Evolutionary conservation across 2,329 filamentous ascomycete genomes (phyloP).

Genomic region (Diaporthe citrichinensis): DNA sequence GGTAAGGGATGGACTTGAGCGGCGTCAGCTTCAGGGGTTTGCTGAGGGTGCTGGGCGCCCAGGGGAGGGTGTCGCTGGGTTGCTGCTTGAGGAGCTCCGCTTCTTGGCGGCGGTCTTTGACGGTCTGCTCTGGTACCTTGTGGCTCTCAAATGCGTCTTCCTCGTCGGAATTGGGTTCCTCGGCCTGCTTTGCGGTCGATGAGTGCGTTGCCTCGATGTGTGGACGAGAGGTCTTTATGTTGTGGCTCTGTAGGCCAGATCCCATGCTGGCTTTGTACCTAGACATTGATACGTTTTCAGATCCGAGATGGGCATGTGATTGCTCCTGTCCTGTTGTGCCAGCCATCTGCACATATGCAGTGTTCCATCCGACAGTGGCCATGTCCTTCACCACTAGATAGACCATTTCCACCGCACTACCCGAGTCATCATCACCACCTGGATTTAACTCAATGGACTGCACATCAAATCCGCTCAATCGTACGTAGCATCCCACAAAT

Average conservation of each 20-base stretch:
- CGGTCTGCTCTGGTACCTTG: constrained; percentile 36
- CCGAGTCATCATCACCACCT: constrained; percentile 23
- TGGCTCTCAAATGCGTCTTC: constrained; percentile 47
- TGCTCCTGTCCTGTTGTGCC: background rate
- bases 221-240: background rate
- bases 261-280: background rate
- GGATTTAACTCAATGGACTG: constrained; percentile 44
- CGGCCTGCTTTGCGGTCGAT: constrained; percentile 35
- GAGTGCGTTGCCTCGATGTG: background rate
- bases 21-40: constrained; percentile 66
- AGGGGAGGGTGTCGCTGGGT: constrained; percentile 47
- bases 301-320: background rate
- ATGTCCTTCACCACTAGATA: constrained; percentile 63
- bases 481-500: constrained; percentile 63
- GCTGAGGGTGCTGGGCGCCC: constrained; percentile 57
- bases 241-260: background rate
- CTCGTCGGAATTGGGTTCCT: constrained; percentile 45
- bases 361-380: constrained; percentile 63
- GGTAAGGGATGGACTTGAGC: constrained; percentile 63
- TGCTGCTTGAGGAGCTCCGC: constrained; percentile 22
- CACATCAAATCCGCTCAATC: constrained; percentile 58
- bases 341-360: constrained; percentile 52
- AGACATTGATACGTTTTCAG: background rate
- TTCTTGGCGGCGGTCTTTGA: constrained; percentile 38
- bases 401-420: constrained; percentile 51